Evolutionary conservation across 1,284 basidiomycete genomes (phyloP).

Genomic region (Moniliella sp.): DNA sequence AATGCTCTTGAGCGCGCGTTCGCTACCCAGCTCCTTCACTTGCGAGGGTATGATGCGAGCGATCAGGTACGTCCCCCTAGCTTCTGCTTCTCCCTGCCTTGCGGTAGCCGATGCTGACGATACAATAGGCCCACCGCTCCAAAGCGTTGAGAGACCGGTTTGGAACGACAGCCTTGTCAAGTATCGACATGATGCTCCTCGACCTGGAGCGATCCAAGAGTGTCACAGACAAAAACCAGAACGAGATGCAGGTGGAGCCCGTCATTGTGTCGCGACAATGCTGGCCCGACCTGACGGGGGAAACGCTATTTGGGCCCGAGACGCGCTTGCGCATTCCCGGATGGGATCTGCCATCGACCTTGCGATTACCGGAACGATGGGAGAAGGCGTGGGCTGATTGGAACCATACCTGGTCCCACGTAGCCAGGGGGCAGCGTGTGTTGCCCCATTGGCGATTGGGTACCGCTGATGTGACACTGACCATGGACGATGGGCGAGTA

Average conservation of each 20-base stretch:
- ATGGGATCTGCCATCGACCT: neutral
- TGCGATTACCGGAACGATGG: neutral
- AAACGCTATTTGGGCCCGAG: neutral
- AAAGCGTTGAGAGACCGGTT: slow-evolving; percentile 28
- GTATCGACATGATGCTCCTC: slow-evolving; percentile 30
- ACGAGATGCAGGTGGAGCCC: slow-evolving; percentile 3
- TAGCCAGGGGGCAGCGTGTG: slow-evolving; percentile 1
- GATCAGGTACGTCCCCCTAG: slow-evolving; percentile 7
- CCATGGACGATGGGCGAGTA: slow-evolving; percentile 10
- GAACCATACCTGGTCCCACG: slow-evolving; percentile 3
- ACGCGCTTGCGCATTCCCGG: neutral
- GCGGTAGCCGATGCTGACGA: neutral
- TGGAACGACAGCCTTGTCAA: slow-evolving; percentile 19
- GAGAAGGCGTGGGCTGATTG: neutral
- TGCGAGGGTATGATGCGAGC: slow-evolving; percentile 16
- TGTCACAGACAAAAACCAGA: neutral
- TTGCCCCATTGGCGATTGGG: slow-evolving; percentile 15
- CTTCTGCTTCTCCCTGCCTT: neutral
- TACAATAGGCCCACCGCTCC: no score
- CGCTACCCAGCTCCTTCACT: slow-evolving; percentile 21
- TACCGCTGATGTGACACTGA: slow-evolving; percentile 14
- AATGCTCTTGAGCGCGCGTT: slow-evolving; percentile 23
- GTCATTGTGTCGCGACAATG: slow-evolving; percentile 25
- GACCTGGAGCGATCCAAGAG: slow-evolving; percentile 5
- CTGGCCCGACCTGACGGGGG: slow-evolving; percentile 17